Evolutionary conservation across 2,329 filamentous ascomycete species (phyloP), one percentile per base, ranked within the genome.

Genomic region (Colletotrichum simmondsii): DNA sequence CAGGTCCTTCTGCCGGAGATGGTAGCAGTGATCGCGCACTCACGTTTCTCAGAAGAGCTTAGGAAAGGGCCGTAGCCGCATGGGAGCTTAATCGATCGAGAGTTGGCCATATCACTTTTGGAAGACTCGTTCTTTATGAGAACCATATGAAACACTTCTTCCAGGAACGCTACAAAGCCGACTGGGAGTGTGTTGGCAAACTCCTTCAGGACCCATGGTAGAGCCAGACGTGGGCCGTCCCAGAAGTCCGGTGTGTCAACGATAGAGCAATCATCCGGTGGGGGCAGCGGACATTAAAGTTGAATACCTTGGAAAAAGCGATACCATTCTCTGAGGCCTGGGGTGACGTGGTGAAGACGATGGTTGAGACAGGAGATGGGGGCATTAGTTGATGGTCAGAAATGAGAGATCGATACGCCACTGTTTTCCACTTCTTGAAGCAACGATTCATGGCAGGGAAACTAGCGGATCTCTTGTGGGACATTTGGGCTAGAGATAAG

Each of bases 141-240:
- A 67, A 53, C 30, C 19, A 16, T 6, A 59, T 61, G 49, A 8
- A 37, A 5, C 1, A 8, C 19, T 65, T 65, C 26, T 62, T 32
- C 28, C 16, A 54, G 12, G n/a, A 56, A 3, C 42, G 52, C 5
- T 62, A 32, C 19, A 42, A 30, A 4, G 5, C 16, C 6, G n/a
- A 56, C 42, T 69, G 66, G 66, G 52, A 26, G 10, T 59, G 52
- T 16, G 22, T 69, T 5, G 66, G 58, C 16, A 12, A n/a, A 12
- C 66, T 65, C 6, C 52, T 65, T 12, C 1, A 11, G 10, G 49
- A 60, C 35, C 19, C 11, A 7, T 69, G 60, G 61, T 65, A 53
- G 67, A 65, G 54, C 30, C 67, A 37, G 8, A 37, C 37, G 19
- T 65, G 67, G 61, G 28, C 37, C 5, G 61, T 65, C 1, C 67